Conservation (phyloP, 306 rosid species). For the Cicer judaicum region DNA sequence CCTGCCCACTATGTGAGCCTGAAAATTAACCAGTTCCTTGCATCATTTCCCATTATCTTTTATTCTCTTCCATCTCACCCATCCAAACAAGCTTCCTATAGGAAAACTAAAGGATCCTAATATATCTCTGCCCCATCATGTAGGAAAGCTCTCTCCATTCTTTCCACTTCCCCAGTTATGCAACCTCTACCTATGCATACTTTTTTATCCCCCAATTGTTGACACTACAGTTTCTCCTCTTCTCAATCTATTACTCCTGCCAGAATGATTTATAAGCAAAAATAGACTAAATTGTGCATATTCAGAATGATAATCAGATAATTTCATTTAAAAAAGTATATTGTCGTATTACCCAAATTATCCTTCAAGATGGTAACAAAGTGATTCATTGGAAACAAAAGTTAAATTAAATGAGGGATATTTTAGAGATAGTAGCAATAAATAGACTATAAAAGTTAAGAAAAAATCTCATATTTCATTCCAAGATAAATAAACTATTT, state of each 20-base stretch:
- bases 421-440: too few relatives aligned
- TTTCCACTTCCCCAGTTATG: not conserved
- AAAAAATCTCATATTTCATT: too few relatives aligned
- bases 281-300: too few relatives aligned
- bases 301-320: too few relatives aligned
- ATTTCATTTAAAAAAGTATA: too few relatives aligned
- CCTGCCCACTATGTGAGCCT: not conserved
- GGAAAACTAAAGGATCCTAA: slow-evolving; percentile 12
- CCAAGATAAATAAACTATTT: too few relatives aligned
- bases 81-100: not conserved
- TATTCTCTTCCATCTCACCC: not conserved
- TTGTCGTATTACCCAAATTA: too few relatives aligned
- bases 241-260: not conserved
- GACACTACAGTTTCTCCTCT: not conserved
- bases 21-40: not conserved
- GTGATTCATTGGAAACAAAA: too few relatives aligned
- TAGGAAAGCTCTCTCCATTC: slow-evolving; percentile 6
- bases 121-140: not conserved
- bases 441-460: too few relatives aligned
- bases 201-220: not conserved
- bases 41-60: not conserved
- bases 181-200: not conserved
- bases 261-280: too few relatives aligned
- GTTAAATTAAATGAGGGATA: too few relatives aligned
- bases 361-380: too few relatives aligned